These are phyloP conservation scores for Solanum arcanum DNA, from an alignment of 257 asterid genomes.

Conservation along the genomic window DNA sequence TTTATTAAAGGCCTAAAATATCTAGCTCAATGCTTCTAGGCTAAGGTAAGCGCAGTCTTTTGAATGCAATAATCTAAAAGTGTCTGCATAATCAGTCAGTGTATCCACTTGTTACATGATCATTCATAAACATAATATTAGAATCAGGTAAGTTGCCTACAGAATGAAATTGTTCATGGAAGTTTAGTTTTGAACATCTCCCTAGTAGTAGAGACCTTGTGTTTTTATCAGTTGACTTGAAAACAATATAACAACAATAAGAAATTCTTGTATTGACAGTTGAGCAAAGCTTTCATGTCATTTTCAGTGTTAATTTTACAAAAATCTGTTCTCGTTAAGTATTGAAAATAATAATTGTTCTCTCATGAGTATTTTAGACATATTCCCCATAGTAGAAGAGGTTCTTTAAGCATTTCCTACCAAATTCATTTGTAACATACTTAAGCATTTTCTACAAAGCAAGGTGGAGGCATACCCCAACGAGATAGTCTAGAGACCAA, in stretches of 20 bases:
- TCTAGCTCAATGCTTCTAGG: neutral
- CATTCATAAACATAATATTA: neutral
- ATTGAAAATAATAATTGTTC: neutral
- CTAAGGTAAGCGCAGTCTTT: neutral
- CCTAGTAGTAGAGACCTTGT: neutral
- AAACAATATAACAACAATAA: too few relatives aligned
- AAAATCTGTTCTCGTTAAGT: neutral
- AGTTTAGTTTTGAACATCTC: neutral
- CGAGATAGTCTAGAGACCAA: neutral
- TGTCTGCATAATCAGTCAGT: neutral
- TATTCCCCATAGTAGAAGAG: neutral
- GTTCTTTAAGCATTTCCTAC: neutral
- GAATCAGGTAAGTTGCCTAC: neutral
- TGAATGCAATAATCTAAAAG: neutral
- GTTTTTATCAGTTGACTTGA: neutral
- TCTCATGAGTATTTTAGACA: neutral
- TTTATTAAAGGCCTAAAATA: neutral
- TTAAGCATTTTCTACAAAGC: neutral
- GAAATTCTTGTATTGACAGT: neutral
- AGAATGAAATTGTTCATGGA: too few relatives aligned
- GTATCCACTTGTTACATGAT: neutral
- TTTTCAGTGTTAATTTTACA: neutral
- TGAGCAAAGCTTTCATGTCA: neutral
- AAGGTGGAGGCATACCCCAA: neutral
- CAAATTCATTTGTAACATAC: neutral